Percentiles rank a stretch among this genome's conserved stretches.
These are phyloP conservation scores for Tremellales sp. DNA, from an alignment of 1,284 basidiomycete genomes.

Conservation along the genomic window DNA sequence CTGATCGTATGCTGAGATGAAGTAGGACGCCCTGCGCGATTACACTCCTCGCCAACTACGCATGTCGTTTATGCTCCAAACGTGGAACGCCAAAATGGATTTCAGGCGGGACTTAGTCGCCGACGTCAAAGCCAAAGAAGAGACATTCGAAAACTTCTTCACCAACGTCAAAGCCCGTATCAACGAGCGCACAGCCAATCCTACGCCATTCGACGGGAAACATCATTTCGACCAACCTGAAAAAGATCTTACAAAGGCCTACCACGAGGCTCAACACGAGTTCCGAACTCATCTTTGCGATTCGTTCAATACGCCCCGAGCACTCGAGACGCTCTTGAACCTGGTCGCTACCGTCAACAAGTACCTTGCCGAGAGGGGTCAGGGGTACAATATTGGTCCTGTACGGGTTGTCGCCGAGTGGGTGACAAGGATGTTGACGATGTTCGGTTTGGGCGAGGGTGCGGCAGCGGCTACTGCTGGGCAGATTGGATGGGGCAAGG, in stretches of 20 bases:
- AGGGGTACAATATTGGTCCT: constrained; percentile 60
- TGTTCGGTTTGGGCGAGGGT: constrained; percentile 93
- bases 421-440: constrained; percentile 83
- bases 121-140: constrained; percentile 84
- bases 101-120: constrained; percentile 83
- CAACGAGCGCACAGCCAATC: constrained; percentile 45
- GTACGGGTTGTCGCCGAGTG: constrained; percentile 74
- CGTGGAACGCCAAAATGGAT: constrained; percentile 91
- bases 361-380: constrained; percentile 61
- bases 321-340: constrained; percentile 71
- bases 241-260: constrained; percentile 55
- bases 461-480: constrained; percentile 17
- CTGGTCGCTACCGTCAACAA: constrained; percentile 84
- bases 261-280: constrained; percentile 63
- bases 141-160: constrained; percentile 95
- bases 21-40: constrained; percentile 80
- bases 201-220: constrained; percentile 44
- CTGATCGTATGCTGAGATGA: constrained; percentile 3
- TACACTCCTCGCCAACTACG: constrained; percentile 86
- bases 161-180: constrained; percentile 74
- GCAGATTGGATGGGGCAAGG: constrained; percentile 53
- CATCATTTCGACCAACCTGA: constrained; percentile 59
- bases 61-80: constrained; percentile 86
- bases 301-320: constrained; percentile 92
- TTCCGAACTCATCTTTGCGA: constrained; percentile 93